Conservation (phyloP, 129 eudicot genomes). For the Cynara cardunculus region DNA sequence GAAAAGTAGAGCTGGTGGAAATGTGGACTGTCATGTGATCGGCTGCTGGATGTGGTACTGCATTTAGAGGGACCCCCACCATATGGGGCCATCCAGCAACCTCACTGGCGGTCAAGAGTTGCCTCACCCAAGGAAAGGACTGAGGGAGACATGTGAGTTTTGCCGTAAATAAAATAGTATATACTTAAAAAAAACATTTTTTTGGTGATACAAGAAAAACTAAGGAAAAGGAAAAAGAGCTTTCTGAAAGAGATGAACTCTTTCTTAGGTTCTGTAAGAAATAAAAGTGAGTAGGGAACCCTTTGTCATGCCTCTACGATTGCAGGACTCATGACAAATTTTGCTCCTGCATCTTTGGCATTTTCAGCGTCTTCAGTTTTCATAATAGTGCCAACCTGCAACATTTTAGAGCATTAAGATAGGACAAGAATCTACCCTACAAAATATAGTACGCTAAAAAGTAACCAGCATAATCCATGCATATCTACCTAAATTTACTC, state of each 20-base stretch:
- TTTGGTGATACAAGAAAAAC: not conserved
- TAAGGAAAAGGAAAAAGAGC: not conserved
- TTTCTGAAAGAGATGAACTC: not conserved
- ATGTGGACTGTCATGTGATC: no score
- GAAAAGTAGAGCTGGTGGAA: no score
- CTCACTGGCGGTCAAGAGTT: not conserved
- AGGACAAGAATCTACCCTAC: not conserved
- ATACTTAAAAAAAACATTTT: not conserved
- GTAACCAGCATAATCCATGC: not conserved
- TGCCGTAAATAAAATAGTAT: no score
- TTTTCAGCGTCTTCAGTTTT: slow-evolving; percentile 52
- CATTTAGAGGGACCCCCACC: no score
- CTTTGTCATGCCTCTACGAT: slow-evolving; percentile 51
- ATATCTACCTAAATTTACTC: not conserved
- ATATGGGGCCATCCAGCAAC: no score
- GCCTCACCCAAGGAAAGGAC: not conserved
- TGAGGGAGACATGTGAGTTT: not conserved
- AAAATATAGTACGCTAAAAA: not conserved
- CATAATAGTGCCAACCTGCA: slow-evolving; percentile 83
- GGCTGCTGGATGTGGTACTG: no score
- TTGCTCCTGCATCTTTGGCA: slow-evolving; percentile 69
- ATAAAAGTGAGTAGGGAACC: not conserved
- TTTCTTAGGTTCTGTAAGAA: not conserved
- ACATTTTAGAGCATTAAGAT: slow-evolving; percentile 9
- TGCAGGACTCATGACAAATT: slow-evolving; percentile 95